Percentiles rank a stretch among this genome's conserved stretches.
phyloP scores from a whole-genome alignment of 768 basidiomycete species.

The Ramaria rubella region DNA sequence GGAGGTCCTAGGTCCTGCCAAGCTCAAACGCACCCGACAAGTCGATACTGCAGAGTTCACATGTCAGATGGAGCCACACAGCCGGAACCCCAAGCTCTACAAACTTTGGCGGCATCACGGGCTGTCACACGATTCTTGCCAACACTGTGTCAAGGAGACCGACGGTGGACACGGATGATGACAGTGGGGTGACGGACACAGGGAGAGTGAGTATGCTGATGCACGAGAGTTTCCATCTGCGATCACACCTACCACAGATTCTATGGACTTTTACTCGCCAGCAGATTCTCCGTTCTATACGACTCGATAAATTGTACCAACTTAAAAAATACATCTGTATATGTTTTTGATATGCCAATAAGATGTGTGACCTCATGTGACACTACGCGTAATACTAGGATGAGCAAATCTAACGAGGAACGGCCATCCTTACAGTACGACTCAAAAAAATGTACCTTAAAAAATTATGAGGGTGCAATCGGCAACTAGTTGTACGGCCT shows the following conservation, averaged over 20 bases:
- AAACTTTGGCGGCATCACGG: slow-evolving; percentile 1
- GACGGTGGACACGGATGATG: slow-evolving; percentile 11
- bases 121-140: slow-evolving; percentile 17
- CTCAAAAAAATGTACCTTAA: no score
- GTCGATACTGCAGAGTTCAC: slow-evolving; percentile 52
- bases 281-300: no score
- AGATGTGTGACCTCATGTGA: no score
- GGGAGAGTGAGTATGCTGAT: slow-evolving; percentile 75
- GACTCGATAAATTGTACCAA: no score
- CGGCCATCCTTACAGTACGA: no score
- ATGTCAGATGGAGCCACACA: slow-evolving; percentile 57
- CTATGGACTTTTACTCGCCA: slow-evolving; percentile 71
- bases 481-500: no score
- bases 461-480: no score
- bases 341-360: no score
- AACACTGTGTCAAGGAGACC: slow-evolving; percentile 10
- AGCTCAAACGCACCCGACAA: neutral
- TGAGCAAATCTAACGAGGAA: no score
- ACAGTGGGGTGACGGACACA: slow-evolving; percentile 38
- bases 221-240: slow-evolving; percentile 57
- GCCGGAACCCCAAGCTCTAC: slow-evolving; percentile 12
- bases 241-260: slow-evolving; percentile 59
- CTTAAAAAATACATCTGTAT: no score
- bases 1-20: slow-evolving; percentile 31
- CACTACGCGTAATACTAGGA: no score